Conservation (phyloP, 2,329 filamentous ascomycete species). For the Pseudocercospora macadamiae region DNA sequence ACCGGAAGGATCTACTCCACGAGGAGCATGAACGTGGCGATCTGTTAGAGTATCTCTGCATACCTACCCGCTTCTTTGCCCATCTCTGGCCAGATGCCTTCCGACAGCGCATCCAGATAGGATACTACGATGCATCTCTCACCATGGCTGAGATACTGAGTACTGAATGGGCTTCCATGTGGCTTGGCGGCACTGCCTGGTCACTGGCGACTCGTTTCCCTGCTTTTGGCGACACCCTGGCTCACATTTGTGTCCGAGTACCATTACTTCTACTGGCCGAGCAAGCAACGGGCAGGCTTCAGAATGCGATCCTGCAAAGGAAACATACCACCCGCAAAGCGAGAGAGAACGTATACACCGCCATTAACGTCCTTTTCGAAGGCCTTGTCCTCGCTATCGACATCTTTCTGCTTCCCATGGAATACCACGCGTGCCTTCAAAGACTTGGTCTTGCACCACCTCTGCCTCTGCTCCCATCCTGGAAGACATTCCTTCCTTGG, state of each 20-base stretch:
- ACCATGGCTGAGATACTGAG: slow-evolving; percentile 25
- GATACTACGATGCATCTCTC: slow-evolving; percentile 25
- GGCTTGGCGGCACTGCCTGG: slow-evolving; percentile 13
- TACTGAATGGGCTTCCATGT: slow-evolving; percentile 19
- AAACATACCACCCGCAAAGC: slow-evolving; percentile 16
- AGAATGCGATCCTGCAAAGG: slow-evolving; percentile 16
- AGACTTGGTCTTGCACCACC: slow-evolving; percentile 31
- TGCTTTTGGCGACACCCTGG: slow-evolving; percentile 21
- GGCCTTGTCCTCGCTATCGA: slow-evolving; percentile 26
- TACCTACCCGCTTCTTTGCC: slow-evolving; percentile 19
- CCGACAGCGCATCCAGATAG: slow-evolving; percentile 29
- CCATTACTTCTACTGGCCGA: slow-evolving; percentile 25
- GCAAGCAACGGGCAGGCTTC: slow-evolving; percentile 22
- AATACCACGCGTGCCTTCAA: slow-evolving; percentile 32
- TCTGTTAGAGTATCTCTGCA: slow-evolving; percentile 22
- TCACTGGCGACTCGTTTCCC: slow-evolving; percentile 22
- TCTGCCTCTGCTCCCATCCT: slow-evolving; percentile 26
- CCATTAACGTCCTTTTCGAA: slow-evolving; percentile 20
- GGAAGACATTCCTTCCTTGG: slow-evolving; percentile 21
- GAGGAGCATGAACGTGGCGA: slow-evolving; percentile 33
- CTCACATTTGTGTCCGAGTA: slow-evolving; percentile 21
- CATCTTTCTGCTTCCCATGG: slow-evolving; percentile 30
- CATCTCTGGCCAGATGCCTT: slow-evolving; percentile 29
- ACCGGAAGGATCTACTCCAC: slow-evolving; percentile 20
- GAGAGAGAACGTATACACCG: slow-evolving; percentile 17